Base-by-base conservation (phyloP, 495 filamentous ascomycete species). In the Podospora pseudoanserina region DNA sequence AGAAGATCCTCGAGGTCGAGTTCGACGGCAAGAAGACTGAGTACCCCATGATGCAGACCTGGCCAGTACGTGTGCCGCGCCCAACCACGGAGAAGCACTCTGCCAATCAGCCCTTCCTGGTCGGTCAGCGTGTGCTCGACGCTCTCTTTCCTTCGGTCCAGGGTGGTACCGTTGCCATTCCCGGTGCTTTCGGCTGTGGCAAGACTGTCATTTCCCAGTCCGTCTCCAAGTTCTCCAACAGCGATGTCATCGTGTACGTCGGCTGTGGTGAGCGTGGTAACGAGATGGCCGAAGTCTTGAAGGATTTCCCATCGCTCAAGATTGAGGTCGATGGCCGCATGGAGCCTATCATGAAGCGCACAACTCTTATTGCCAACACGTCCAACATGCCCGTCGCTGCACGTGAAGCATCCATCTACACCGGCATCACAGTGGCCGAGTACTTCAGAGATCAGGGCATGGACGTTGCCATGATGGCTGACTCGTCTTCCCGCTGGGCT, bases 341-440 rank as follows among this genome's bases (percentile, higher is more conserved):
- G 83, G 96, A 98, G 77, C 92, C 95, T 67, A 98, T 99, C 85
- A 99, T 99, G 95, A 99, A 98, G 87, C 96, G 95, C 74, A 98
- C 95, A 64, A 94, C 92, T 56, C 86, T 99, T 64, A 97, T 99
- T 77, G 95, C 95, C 75, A 99, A 99, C 79, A 99, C 95, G 30
- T 99, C 95, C 67, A 99, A 99, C 84, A 99, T 99, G 95, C 95
- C 95, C 70, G 95, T 99, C 75, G 95, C 95, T 67, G 95, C 95
- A 63, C 93, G 95, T 82, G 95, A 99, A 79, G 95, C 95, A 68
- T 99, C 95, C 59, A 99, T 99, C 76, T 99, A 98, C 82, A 99
- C 95, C 44, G 95, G 96, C 78, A 98, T 98, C 72, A 98, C 95
- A 2, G 90, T 98, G 7, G 93, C 96, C 57, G 94, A 99, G 79